Evolutionary conservation across 1,139 yeast genomes (phyloP), one percentile per base, ranked within the genome.

Genomic region (Meyerozyma athensensis): DNA sequence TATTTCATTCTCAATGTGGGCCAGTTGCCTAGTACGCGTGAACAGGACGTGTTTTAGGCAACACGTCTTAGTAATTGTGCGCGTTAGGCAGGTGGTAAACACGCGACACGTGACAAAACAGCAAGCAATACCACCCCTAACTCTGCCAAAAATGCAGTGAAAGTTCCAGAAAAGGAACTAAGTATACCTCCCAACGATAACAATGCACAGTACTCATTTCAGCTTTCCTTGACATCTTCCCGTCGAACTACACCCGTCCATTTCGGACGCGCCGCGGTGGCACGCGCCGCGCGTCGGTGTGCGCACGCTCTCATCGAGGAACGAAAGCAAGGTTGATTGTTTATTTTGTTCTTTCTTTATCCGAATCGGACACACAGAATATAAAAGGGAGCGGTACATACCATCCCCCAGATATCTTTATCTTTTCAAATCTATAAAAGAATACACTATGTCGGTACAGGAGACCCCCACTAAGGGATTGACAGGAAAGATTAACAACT

Each of bases 391-490:
- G 13, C 9, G 32, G 23, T 21, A 10, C 7, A 21, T 8, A 21
- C 10, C 23, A 21, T 21, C 7, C 9, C 7, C 23, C 7, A 21
- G 23, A 8, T 21, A 7, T 21, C 23, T 21, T 21, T 7, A 8
- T 8, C 23, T 21, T 21, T 21, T 21, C 10, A 8, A 21, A 21
- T 21, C 10, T 21, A 21, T 8, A 10, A 8, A 8, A 8, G 23
- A 21, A n/a, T n/a, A n/a, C n/a, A n/a, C n/a, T n/a, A 64, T 65
- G 73, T 65, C 74, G 36, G 50, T 63, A 33, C 64, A 53, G 43
- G 52, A 70, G 61, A 70, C 76, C 20, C 76, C 76, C 43, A 70
- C 75, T 43, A 65, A 60, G 58, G 76, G 75, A 33, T 68, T 70
- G 58, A 68, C 76, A 38, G 72, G 72, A 28, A 64, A 68, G 54